A percentile compares a stretch with the other conserved stretches of the same genome.
phyloP scores from a whole-genome alignment of 23 red algal genomes.

The Chondrus crispus region DNA sequence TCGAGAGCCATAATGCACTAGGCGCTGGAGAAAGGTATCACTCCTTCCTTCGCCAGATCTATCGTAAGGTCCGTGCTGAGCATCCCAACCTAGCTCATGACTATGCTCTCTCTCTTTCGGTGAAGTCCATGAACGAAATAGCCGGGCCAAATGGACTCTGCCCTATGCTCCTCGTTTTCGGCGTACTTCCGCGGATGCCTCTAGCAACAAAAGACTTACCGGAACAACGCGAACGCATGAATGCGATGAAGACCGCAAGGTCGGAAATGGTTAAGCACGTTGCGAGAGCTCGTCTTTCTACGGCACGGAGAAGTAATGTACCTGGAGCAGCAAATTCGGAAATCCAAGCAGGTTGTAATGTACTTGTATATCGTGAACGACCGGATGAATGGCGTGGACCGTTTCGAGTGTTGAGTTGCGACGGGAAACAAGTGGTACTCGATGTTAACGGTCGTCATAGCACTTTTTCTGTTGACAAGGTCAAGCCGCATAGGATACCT shows the following conservation, averaged over 20 bases:
- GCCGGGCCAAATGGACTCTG: not conserved
- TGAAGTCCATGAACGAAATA: not conserved
- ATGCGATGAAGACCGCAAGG: not conserved
- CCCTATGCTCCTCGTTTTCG: slow-evolving; percentile 15
- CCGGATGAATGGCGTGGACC: too few species aligned
- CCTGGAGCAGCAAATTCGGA: too few species aligned
- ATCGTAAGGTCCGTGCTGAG: not conserved
- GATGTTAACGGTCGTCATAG: too few species aligned
- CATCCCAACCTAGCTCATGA: not conserved
- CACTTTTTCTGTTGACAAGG: too few species aligned
- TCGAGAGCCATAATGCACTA: not conserved
- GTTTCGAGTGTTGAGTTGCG: too few species aligned
- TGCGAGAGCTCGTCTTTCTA: too few species aligned
- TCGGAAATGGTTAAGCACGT: not conserved
- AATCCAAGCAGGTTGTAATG: too few species aligned
- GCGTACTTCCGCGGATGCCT: not conserved
- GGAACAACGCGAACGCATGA: not conserved
- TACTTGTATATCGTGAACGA: too few species aligned
- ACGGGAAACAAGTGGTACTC: too few species aligned
- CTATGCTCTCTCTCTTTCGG: not conserved
- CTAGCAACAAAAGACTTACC: not conserved
- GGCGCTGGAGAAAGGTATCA: slow-evolving; percentile 19
- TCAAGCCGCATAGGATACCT: too few species aligned
- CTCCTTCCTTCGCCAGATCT: not conserved
- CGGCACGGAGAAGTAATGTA: too few species aligned